phyloP scores from a whole-genome alignment of 345 rosid species.

The Viola odorata region DNA sequence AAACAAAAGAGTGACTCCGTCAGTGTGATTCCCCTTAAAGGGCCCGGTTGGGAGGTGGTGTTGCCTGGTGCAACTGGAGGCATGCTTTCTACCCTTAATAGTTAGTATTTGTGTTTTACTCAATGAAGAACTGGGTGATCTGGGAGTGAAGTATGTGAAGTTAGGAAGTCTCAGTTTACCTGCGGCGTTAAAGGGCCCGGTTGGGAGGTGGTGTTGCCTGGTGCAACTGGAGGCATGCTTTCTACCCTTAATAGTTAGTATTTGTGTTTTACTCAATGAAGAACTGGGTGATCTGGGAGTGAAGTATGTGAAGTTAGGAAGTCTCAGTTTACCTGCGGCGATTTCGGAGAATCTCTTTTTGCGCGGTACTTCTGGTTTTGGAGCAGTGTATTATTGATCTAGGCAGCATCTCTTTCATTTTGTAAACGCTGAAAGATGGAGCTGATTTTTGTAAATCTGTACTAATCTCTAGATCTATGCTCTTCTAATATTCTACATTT shows the following conservation, averaged over 20 bases:
- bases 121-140: neutral
- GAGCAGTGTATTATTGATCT: no score
- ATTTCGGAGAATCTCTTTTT: no score
- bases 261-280: neutral
- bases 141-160: neutral
- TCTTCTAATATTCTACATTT: no score
- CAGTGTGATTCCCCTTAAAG: constrained; percentile 51
- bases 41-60: constrained; percentile 99
- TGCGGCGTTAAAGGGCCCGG: constrained; percentile 95
- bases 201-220: constrained; percentile 92
- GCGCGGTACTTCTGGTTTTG: no score
- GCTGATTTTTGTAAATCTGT: no score
- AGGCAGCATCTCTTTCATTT: no score
- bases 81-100: constrained; percentile 72
- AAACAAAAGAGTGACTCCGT: constrained; percentile 19
- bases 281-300: neutral
- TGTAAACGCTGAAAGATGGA: no score
- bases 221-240: constrained; percentile 64
- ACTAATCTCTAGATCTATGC: no score
- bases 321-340: neutral
- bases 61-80: constrained; percentile 64
- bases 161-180: neutral
- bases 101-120: constrained; percentile 20
- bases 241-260: constrained; percentile 67
- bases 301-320: neutral